Evolutionary conservation across 768 basidiomycete genomes (phyloP).

Genomic region (Boletus reticulatus): DNA sequence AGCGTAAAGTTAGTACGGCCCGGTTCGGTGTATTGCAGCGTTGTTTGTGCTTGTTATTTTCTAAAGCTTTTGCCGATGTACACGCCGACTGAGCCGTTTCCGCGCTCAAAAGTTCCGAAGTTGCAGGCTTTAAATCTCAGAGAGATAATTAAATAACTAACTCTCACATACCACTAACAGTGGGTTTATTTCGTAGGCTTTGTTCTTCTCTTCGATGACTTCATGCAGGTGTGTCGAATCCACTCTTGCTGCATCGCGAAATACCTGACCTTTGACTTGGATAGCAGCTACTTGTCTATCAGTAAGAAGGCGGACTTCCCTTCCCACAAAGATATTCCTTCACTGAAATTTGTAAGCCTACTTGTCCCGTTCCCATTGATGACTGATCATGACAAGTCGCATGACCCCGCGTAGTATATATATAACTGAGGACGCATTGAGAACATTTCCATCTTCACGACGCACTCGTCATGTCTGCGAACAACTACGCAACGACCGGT

Average conservation of each 20-base stretch:
- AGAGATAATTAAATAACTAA: too few relatives aligned
- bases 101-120: too few relatives aligned
- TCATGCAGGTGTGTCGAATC: too few relatives aligned
- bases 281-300: background rate
- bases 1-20: too few relatives aligned
- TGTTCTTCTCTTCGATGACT: too few relatives aligned
- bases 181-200: too few relatives aligned
- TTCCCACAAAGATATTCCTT: background rate
- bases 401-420: slow-evolving; percentile 23
- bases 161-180: too few relatives aligned
- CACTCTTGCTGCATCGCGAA: too few relatives aligned
- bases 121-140: too few relatives aligned
- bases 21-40: background rate
- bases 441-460: too few relatives aligned
- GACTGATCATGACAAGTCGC: background rate
- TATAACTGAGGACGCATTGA: slow-evolving; percentile 12
- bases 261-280: too few relatives aligned
- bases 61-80: background rate
- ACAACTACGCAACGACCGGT: slow-evolving; percentile 15
- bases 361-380: background rate
- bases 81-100: too few relatives aligned
- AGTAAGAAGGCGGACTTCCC: background rate
- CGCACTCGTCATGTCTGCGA: slow-evolving; percentile 2
- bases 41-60: background rate
- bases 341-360: slow-evolving; percentile 1